Conservation (phyloP, 495 filamentous ascomycete species). For the Penicillium diatomitis region DNA sequence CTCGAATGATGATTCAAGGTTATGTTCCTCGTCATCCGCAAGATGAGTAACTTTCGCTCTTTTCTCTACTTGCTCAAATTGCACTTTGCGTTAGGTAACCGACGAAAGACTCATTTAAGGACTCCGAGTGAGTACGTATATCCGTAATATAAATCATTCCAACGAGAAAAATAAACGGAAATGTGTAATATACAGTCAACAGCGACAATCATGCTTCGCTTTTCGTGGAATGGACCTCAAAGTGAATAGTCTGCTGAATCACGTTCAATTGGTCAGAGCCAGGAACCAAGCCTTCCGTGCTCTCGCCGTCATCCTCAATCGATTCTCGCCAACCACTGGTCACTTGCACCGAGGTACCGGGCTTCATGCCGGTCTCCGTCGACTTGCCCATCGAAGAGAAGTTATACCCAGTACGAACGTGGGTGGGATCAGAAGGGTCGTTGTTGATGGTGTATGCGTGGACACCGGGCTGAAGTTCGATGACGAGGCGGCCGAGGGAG, state of each 20-base stretch:
- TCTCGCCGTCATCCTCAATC: slow-evolving; percentile 13
- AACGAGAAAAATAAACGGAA: background rate
- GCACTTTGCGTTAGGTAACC: too few species aligned
- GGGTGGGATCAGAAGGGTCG: slow-evolving; percentile 2
- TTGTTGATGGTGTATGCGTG: slow-evolving; percentile 20
- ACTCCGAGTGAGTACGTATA: too few species aligned
- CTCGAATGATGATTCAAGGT: too few species aligned
- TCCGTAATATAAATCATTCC: background rate
- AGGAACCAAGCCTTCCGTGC: slow-evolving; percentile 13
- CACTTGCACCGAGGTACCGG: slow-evolving; percentile 4
- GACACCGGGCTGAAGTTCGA: slow-evolving; percentile 19
- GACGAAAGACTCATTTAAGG: too few species aligned
- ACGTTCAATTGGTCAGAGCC: slow-evolving; percentile 6
- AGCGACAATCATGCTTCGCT: too few species aligned
- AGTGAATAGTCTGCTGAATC: slow-evolving; percentile 16
- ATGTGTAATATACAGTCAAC: background rate
- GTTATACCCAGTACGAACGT: slow-evolving; percentile 8
- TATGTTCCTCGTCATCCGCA: too few species aligned
- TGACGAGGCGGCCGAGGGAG: slow-evolving; percentile 20
- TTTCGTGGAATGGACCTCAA: slow-evolving; percentile 10
- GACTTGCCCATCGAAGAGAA: slow-evolving; percentile 11
- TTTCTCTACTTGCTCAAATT: too few species aligned
- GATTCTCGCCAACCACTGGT: slow-evolving; percentile 13
- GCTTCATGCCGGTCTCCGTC: background rate
- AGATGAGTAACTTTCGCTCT: too few species aligned